Base-by-base conservation (phyloP, 2,329 filamentous ascomycete species). In the Aspergillus clavatus region DNA sequence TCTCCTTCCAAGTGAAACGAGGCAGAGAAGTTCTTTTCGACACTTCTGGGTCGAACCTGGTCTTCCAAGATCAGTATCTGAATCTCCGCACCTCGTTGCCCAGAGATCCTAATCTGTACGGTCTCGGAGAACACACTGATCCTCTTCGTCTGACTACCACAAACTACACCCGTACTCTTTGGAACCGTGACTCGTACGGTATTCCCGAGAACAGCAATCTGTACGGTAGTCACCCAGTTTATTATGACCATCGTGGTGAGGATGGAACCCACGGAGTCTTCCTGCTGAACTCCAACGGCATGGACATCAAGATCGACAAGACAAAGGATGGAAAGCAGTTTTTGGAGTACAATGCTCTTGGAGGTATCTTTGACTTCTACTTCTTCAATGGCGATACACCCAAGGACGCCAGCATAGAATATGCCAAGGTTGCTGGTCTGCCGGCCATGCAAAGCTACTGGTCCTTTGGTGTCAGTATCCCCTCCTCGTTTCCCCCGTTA, bases 1-100 rank as follows among this genome's bases (percentile, higher is more conserved):
- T 89, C 68, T 82, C 78, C 8, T 89, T 89, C 67, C 75, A 72
- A 0, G 74, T 90, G 7, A 51, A 61, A 10, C 62, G 68, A 37
- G 58, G 45, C 11, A 50, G 63, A 7, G 61, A 71, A 43, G 60
- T 68, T 0, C 57, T 89, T 7, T 88, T 89, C 61, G 83, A 90
- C 56, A 87, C 85, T 0, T 80, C 81, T 0, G 82, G 76, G 1
- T 77, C 79, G 3, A 72, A 74, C 7, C 69, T 93, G 8, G 72
- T 93, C 35, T 93, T 89, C 56, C 83, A 93, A 67, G 81, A 80
- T 8, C 87, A 93, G 64, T 93, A 89, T 57, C 67, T 93, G 19
- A 80, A 83, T 16, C 72, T 91, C 47, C 78, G 84, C 35, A 90
- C 87, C 2, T 78, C 74, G 48, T 72, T 93, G 8, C 86, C 87